phyloP scores from a whole-genome alignment of 2,329 filamentous ascomycete species.

The Nemania abortiva region DNA sequence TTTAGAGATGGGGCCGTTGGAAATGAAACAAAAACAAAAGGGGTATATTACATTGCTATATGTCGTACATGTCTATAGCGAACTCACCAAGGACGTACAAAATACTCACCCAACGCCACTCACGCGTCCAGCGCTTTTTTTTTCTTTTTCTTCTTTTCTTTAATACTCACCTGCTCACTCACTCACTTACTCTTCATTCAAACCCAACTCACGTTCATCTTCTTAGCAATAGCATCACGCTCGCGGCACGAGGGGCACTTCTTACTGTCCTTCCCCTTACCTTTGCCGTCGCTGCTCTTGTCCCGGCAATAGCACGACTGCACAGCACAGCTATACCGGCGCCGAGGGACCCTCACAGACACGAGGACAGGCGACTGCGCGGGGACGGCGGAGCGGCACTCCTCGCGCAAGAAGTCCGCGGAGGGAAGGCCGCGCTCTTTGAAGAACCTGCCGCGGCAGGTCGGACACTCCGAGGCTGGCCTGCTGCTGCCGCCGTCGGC shows the following conservation, averaged over 20 bases:
- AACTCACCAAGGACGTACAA: not conserved
- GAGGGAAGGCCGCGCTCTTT: slow-evolving; percentile 40
- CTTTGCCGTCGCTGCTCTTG: not conserved
- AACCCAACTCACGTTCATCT: slow-evolving; percentile 23
- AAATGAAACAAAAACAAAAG: not conserved
- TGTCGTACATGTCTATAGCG: too few species aligned
- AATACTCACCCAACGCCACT: not conserved
- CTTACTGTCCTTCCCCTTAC: not conserved
- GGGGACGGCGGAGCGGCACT: slow-evolving; percentile 23
- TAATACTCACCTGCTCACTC: not conserved
- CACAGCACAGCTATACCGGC: slow-evolving; percentile 38
- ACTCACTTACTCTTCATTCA: not conserved
- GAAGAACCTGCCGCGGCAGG: slow-evolving; percentile 28
- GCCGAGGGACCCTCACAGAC: slow-evolving; percentile 33
- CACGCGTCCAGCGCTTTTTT: not conserved
- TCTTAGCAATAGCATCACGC: slow-evolving; percentile 1
- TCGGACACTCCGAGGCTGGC: slow-evolving; percentile 1
- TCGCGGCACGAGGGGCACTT: slow-evolving; percentile 29
- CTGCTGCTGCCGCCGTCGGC: not conserved
- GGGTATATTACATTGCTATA: too few species aligned
- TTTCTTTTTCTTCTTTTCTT: too few species aligned
- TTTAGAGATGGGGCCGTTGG: not conserved
- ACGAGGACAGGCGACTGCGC: slow-evolving; percentile 21
- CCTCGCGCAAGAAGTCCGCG: slow-evolving; percentile 11
- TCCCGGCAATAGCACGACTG: slow-evolving; percentile 42